phyloP scores from a whole-genome alignment of 148 eudicot genomes.

The Arbutus unedo region DNA sequence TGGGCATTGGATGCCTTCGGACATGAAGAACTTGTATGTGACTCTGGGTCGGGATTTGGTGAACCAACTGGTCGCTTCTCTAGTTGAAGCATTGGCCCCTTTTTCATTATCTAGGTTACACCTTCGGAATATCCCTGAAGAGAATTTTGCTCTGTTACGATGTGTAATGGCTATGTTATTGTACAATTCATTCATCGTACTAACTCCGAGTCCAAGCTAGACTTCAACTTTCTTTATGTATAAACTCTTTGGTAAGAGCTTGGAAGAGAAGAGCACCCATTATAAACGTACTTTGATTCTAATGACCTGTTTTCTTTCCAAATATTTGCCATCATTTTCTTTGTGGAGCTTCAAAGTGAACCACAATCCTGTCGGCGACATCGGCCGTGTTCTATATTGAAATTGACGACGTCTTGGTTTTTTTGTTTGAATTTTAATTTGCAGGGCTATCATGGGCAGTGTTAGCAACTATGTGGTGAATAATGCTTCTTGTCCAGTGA shows the following conservation, averaged over 20 bases:
- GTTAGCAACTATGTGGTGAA: slow-evolving; percentile 89
- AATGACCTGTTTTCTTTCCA: neutral
- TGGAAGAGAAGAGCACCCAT: neutral
- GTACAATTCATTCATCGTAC: neutral
- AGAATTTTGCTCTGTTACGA: too few species aligned
- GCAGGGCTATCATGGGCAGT: slow-evolving; percentile 89
- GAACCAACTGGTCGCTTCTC: too few species aligned
- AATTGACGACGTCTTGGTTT: neutral
- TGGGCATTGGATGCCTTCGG: too few species aligned
- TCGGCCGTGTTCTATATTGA: neutral
- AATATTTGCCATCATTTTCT: neutral
- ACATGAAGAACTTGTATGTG: too few species aligned
- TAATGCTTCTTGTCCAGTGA: slow-evolving; percentile 72
- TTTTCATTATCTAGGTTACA: too few species aligned
- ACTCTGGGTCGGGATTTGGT: too few species aligned
- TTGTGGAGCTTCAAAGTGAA: neutral
- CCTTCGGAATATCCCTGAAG: too few species aligned
- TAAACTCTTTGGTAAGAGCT: neutral
- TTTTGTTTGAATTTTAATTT: slow-evolving; percentile 12
- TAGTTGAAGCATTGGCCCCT: too few species aligned
- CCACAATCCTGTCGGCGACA: neutral
- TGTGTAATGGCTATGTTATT: too few species aligned
- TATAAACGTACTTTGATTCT: neutral
- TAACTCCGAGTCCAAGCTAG: neutral
- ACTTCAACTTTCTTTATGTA: neutral